A percentile compares a stretch with the other conserved stretches of the same genome.
These are phyloP conservation scores for Truncatella angustata DNA, from an alignment of 2,329 filamentous ascomycete genomes.

Conservation along the genomic window DNA sequence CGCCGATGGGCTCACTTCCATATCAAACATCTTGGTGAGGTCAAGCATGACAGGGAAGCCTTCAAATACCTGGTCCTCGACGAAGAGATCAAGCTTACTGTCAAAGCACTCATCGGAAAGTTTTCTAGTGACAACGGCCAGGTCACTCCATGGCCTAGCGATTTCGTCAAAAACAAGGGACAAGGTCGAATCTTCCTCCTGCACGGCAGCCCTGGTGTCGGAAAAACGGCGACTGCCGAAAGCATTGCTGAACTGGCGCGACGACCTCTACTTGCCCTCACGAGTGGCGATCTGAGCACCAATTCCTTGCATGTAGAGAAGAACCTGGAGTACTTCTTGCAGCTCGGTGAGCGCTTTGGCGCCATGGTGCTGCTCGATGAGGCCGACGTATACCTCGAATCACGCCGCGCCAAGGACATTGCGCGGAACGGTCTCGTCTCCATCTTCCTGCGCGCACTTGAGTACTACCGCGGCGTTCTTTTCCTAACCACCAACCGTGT, in stretches of 20 bases:
- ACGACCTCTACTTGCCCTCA: constrained; percentile 50
- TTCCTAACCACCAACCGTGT: constrained; percentile 52
- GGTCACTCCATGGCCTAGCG: constrained; percentile 32
- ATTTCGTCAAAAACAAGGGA: constrained; percentile 50
- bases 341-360: constrained; percentile 47
- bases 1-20: constrained; percentile 44
- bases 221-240: constrained; percentile 15
- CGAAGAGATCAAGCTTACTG: constrained; percentile 45
- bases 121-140: constrained; percentile 39
- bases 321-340: constrained; percentile 46
- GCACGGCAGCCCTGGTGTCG: constrained; percentile 51
- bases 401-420: constrained; percentile 42
- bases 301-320: constrained; percentile 36
- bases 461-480: constrained; percentile 50
- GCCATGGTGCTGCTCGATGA: constrained; percentile 57
- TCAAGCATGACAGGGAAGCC: constrained; percentile 43
- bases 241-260: constrained; percentile 28
- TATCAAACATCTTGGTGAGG: constrained; percentile 35
- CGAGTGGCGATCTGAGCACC: constrained; percentile 46
- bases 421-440: constrained; percentile 47
- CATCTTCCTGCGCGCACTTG: constrained; percentile 48
- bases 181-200: constrained; percentile 50
- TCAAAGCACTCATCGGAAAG: constrained; percentile 46
- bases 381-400: constrained; percentile 59
- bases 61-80: constrained; percentile 51